Evolutionary conservation across 495 filamentous ascomycete genomes (phyloP).

Genomic region (Neurospora cerealis): DNA sequence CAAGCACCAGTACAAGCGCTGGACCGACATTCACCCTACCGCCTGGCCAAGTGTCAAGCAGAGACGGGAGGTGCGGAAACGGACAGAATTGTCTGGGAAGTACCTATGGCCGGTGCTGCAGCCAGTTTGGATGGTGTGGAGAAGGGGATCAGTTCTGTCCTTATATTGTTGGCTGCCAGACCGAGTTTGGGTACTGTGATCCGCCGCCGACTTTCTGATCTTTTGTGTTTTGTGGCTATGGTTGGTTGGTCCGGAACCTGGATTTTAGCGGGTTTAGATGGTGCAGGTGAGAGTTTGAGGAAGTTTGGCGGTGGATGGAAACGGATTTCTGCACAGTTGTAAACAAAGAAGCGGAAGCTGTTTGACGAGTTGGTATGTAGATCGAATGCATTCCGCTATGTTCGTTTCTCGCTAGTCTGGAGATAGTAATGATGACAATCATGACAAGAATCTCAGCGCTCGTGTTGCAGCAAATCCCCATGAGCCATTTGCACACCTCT

Average conservation of each 20-base stretch:
- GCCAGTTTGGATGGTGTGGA: conserved; percentile 30
- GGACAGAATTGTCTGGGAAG: conserved; percentile 18
- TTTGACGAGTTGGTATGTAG: background rate
- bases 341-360: background rate
- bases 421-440: background rate
- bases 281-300: too few relatives aligned
- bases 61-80: conserved; percentile 21
- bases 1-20: background rate
- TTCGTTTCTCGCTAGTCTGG: background rate
- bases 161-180: conserved; percentile 22
- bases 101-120: conserved; percentile 23
- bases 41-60: conserved; percentile 12
- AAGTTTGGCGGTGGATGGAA: background rate
- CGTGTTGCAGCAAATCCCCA: background rate
- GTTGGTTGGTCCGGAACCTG: background rate
- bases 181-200: conserved; percentile 25
- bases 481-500: background rate
- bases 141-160: conserved; percentile 38
- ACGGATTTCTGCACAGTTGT: background rate
- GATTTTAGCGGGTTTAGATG: too few relatives aligned
- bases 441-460: background rate
- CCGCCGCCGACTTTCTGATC: background rate
- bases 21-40: conserved; percentile 10
- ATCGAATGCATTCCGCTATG: background rate
- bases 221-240: background rate